A percentile compares a stretch with the other conserved stretches of the same genome.
These are phyloP conservation scores for Talaromyces sp. DNA, from an alignment of 2,329 filamentous ascomycete species.

Conservation along the genomic window DNA sequence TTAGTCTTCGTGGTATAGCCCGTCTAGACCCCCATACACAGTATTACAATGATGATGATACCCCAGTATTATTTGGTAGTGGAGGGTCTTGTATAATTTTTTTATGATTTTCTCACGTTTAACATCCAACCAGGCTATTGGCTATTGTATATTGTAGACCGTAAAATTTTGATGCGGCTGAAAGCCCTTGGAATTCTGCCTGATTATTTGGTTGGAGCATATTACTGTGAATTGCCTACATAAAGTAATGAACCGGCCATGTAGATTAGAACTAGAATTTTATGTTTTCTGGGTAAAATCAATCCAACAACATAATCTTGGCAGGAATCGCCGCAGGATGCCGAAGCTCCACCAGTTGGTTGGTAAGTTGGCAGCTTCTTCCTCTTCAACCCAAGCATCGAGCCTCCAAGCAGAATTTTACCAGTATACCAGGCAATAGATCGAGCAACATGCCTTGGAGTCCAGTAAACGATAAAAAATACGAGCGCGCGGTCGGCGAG, in stretches of 20 bases:
- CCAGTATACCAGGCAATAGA: background rate
- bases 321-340: too few relatives aligned
- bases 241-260: background rate
- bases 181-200: background rate
- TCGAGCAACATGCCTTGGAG: slow-evolving; percentile 23
- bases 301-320: background rate
- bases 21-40: too few relatives aligned
- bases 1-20: too few relatives aligned
- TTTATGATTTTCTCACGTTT: background rate
- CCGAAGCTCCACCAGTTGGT: too few relatives aligned
- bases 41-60: too few relatives aligned
- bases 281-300: background rate
- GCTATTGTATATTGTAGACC: background rate
- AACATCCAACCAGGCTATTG: background rate
- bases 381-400: background rate
- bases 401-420: background rate
- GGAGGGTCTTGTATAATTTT: background rate
- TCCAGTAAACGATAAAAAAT: slow-evolving; percentile 22
- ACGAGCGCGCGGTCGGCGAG: slow-evolving; percentile 15
- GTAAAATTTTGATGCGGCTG: background rate
- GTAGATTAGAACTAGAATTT: background rate
- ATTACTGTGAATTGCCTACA: background rate
- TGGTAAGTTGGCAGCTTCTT: too few relatives aligned
- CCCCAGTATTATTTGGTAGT: background rate
- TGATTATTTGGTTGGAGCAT: background rate